Base-by-base conservation (phyloP, 1,139 yeast genomes). In the Pneumocystis jirovecii region DNA sequence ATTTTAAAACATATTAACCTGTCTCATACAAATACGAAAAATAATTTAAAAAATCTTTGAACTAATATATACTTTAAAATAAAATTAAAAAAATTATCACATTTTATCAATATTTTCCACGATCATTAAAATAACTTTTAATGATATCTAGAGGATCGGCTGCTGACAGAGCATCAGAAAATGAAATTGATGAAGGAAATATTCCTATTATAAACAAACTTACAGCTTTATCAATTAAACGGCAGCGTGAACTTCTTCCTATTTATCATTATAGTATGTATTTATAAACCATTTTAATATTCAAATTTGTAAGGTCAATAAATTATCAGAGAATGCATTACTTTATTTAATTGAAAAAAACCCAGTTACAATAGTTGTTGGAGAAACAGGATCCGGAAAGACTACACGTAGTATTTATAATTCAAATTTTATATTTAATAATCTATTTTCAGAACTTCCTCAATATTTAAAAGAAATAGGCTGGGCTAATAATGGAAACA, bases 371-470 rank as follows among this genome's bases (percentile, higher is more conserved):
- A 79, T 89, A 3, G 82, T 89, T 0, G 82, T 87, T 69, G 96
- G 96, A 67, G 95, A 88, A 72, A 88, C 96, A 0, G 95, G 96
- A 39, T 87, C 95, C 0, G 96, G 96, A 71, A 89, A 89, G 73
- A 86, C 95, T 1, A 89, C 96, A 0, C 96, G 73, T 71, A 65
- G 7, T 72, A 63, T 12, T 4, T 35, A 7, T 25, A 12, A 45
- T 37, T 19, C 40, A 56, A 25, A n/a, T 19, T 39, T 37, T 8
- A 45, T n/a, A n/a, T 21, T 61, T 63, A 12, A 56, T 63, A 63
- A 44, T 50, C 44, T 8, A n/a, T 25, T 15, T 40, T 2, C 39
- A 71, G 73, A 89, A 73, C 74, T 89, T 44, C 82, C 95, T 0
- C 95, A 88, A 71, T 87, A 81, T 70, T 75, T 89, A n/a, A 80